Conservation (phyloP, 345 rosid species). For the Salix koriyanagi region DNA sequence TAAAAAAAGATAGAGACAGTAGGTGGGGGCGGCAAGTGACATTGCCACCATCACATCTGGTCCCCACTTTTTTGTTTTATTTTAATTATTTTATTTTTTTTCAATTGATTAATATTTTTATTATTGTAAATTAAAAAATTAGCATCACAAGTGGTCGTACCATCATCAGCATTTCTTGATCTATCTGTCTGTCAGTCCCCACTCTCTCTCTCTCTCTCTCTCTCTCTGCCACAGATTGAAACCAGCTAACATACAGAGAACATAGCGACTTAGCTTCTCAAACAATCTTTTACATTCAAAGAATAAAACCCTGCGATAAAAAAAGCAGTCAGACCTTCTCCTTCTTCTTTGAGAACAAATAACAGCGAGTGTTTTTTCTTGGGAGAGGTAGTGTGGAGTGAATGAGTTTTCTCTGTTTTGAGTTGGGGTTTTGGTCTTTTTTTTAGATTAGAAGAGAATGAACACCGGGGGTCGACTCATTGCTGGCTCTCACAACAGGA, state of each 20-base stretch:
- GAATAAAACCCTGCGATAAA: neutral
- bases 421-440: neutral
- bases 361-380: neutral
- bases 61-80: neutral
- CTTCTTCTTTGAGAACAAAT: neutral
- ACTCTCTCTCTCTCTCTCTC: neutral
- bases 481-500: slow-evolving; percentile 95
- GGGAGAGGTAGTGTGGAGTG: neutral
- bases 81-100: neutral
- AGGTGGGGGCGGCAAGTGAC: neutral
- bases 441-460: slow-evolving; percentile 28
- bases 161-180: no score
- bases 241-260: neutral
- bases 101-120: no score
- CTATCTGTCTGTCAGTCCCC: no score
- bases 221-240: neutral
- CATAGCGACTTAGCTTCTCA: neutral
- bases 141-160: no score
- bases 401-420: neutral
- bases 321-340: neutral
- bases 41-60: slow-evolving; percentile 26
- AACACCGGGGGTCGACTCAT: slow-evolving; percentile 85
- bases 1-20: neutral
- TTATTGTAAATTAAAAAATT: no score
- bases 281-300: neutral